phyloP scores from a whole-genome alignment of 2,329 filamentous ascomycete genomes.

The Clarireedia monteithiana region DNA sequence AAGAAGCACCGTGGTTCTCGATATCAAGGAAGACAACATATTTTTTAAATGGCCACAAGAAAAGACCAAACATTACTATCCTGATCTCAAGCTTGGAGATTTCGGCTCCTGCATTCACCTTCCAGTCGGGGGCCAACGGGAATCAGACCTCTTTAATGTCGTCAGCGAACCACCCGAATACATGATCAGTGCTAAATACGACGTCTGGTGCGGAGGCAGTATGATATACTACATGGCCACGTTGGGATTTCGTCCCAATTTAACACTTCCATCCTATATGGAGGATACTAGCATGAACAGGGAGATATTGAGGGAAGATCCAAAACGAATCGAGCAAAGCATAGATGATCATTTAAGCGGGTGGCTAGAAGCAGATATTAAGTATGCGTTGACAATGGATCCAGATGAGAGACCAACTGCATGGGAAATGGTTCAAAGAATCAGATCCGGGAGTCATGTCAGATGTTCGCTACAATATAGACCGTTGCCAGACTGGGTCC shows the following conservation, averaged over 20 bases:
- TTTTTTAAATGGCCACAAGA: background rate
- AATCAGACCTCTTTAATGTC: background rate
- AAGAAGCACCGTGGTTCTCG: background rate
- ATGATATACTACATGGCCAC: background rate
- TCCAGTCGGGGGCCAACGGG: background rate
- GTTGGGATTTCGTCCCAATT: background rate
- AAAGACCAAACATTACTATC: background rate
- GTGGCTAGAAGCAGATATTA: background rate
- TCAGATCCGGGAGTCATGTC: background rate
- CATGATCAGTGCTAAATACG: conserved; percentile 1
- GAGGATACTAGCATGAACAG: background rate
- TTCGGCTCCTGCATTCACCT: conserved; percentile 5
- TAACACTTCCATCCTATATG: background rate
- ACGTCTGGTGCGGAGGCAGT: conserved; percentile 1
- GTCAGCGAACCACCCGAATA: background rate
- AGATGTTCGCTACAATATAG: background rate
- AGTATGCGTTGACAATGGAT: background rate
- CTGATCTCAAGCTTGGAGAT: conserved; percentile 3
- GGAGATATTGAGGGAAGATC: background rate
- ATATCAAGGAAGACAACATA: conserved; percentile 1
- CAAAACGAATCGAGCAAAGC: background rate
- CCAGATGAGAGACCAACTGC: background rate
- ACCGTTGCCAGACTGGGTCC: background rate
- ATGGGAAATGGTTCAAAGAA: background rate
- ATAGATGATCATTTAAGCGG: background rate